phyloP scores from a whole-genome alignment of 2,329 filamentous ascomycete species.

The Aspergillus amoenus region DNA sequence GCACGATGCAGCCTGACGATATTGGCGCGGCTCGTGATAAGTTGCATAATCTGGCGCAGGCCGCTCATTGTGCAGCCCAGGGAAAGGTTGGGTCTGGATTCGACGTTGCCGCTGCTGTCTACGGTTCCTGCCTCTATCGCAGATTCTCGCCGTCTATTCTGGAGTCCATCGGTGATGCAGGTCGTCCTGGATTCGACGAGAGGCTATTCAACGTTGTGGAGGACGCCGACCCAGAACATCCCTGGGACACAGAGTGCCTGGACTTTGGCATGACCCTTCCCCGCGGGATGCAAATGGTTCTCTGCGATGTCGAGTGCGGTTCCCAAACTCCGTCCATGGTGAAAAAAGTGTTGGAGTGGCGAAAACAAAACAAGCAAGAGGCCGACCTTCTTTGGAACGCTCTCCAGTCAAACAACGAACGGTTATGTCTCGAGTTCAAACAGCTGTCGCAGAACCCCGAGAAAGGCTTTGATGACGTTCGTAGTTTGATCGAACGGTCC shows the following conservation, averaged over 20 bases:
- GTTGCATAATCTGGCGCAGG: constrained; percentile 91
- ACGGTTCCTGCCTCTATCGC: constrained; percentile 84
- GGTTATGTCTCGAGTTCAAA: constrained; percentile 64
- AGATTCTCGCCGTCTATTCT: constrained; percentile 86
- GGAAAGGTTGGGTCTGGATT: constrained; percentile 96
- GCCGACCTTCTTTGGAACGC: constrained; percentile 71
- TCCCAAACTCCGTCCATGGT: constrained; percentile 95
- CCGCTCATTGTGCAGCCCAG: constrained; percentile 91
- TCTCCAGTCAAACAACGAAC: constrained; percentile 73
- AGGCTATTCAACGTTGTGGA: constrained; percentile 67
- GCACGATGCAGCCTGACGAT: constrained; percentile 44
- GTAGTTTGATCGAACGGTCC: constrained; percentile 52
- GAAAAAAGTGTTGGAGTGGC: constrained; percentile 83
- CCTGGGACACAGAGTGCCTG: constrained; percentile 78
- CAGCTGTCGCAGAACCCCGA: constrained; percentile 47
- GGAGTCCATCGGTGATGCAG: constrained; percentile 64
- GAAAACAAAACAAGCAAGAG: constrained; percentile 61
- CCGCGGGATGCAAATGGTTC: constrained; percentile 71
- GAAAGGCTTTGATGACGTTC: constrained; percentile 51
- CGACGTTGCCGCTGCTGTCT: constrained; percentile 89
- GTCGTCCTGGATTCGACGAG: constrained; percentile 64
- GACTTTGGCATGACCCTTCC: constrained; percentile 73
- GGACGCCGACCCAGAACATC: constrained; percentile 46
- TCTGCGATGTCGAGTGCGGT: constrained; percentile 96
- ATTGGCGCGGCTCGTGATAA: constrained; percentile 54